Percentiles rank a stretch among this genome's conserved stretches.
These are phyloP conservation scores for Casaregolazyma suthepensis DNA, from an alignment of 1,139 yeast species.

Conservation along the genomic window DNA sequence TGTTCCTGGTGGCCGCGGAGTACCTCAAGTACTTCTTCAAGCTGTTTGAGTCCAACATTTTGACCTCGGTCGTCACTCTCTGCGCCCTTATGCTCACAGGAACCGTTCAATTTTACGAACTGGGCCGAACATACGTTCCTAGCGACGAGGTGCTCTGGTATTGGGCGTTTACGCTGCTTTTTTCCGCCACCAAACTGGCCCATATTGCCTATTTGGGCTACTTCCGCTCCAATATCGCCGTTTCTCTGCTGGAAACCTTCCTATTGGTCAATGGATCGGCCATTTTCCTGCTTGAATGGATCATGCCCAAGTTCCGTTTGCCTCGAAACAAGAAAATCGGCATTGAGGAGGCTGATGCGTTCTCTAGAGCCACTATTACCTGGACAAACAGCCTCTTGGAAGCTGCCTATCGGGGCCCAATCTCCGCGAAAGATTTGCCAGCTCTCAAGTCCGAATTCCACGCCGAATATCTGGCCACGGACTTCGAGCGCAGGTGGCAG, in stretches of 20 bases:
- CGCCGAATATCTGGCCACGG: constrained; percentile 42
- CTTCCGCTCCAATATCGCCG: not conserved
- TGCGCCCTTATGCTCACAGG: constrained; percentile 35
- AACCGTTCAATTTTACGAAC: constrained; percentile 63
- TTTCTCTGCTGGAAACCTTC: constrained; percentile 2
- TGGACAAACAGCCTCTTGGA: constrained; percentile 88
- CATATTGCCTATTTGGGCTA: constrained; percentile 10
- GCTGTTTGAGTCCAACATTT: constrained; percentile 2
- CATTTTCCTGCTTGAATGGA: constrained; percentile 15
- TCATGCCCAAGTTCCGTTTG: constrained; percentile 13
- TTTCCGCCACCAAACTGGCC: constrained; percentile 42
- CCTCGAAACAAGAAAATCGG: constrained; percentile 29
- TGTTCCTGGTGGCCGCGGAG: not conserved
- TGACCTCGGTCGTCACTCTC: not conserved
- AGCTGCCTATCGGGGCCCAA: constrained; percentile 60
- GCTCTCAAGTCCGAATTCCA: constrained; percentile 59
- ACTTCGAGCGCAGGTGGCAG: constrained; percentile 54
- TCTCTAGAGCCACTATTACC: constrained; percentile 64
- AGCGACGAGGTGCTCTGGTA: constrained; percentile 60
- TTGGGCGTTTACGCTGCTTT: constrained; percentile 55
- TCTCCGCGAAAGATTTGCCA: constrained; percentile 75
- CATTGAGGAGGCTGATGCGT: constrained; percentile 59
- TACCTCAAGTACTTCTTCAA: not conserved
- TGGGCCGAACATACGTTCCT: constrained; percentile 55
- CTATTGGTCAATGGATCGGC: constrained; percentile 4